These are phyloP conservation scores for Nicotiana paniculata DNA, from an alignment of 257 asterid genomes.

Conservation along the genomic window DNA sequence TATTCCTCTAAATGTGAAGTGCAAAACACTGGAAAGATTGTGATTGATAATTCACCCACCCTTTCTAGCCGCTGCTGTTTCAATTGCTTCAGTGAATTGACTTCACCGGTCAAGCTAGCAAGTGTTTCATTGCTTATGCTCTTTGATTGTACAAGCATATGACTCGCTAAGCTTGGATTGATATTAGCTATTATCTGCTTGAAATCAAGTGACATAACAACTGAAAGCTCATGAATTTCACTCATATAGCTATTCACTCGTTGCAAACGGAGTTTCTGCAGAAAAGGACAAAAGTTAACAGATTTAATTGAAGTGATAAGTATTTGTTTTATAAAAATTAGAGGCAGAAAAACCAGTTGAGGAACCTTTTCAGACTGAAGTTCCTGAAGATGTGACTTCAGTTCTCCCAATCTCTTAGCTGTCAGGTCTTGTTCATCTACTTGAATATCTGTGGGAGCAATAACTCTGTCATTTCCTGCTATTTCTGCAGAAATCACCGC, in stretches of 20 bases:
- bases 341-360: not conserved
- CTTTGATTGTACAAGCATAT: conserved; percentile 41
- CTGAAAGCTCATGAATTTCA: conserved; percentile 53
- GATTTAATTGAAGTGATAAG: not conserved
- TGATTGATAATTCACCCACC: conserved; percentile 38
- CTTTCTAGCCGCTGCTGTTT: conserved; percentile 48
- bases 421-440: conserved; percentile 65
- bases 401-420: conserved; percentile 45
- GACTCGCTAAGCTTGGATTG: conserved; percentile 49
- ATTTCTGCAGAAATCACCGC: conserved; percentile 59
- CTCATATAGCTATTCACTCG: conserved; percentile 39
- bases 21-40: not conserved
- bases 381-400: conserved; percentile 56
- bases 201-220: conserved; percentile 63
- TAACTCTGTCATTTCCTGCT: conserved; percentile 45
- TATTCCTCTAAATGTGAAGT: not conserved
- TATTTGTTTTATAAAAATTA: not conserved
- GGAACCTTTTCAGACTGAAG: conserved; percentile 66
- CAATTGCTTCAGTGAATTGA: conserved; percentile 57
- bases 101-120: conserved; percentile 52
- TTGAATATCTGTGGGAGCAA: conserved; percentile 27
- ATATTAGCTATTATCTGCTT: conserved; percentile 50
- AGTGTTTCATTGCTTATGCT: conserved; percentile 68
- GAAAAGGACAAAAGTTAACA: not conserved
- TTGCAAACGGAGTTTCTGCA: conserved; percentile 67